Evolutionary conservation across 345 rosid species (phyloP).

Genomic region (Boechera divaricarpa): DNA sequence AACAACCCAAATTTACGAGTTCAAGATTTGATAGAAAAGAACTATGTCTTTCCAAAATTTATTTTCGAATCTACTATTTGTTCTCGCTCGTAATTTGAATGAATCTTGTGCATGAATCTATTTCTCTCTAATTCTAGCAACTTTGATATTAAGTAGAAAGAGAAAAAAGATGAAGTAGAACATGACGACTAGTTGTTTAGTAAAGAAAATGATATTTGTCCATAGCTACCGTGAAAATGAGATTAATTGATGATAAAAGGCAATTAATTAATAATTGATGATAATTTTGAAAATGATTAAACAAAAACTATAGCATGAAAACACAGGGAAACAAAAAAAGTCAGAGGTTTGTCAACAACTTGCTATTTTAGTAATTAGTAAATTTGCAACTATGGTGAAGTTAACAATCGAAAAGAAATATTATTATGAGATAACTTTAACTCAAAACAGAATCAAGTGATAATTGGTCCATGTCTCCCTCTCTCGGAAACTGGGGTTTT

Average conservation of each 20-base stretch:
- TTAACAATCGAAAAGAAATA: not conserved
- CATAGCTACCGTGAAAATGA: not conserved
- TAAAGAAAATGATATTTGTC: not conserved
- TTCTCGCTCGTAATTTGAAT: not conserved
- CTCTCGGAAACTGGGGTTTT: constrained; percentile 21
- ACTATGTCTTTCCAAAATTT: too few species aligned
- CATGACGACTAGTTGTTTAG: not conserved
- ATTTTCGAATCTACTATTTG: not conserved
- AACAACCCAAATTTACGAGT: not conserved
- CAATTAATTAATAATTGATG: not conserved
- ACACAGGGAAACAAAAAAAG: not conserved
- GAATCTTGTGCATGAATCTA: not conserved
- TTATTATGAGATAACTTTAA: not conserved
- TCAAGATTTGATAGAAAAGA: too few species aligned
- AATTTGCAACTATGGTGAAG: constrained; percentile 14
- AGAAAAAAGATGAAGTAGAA: not conserved
- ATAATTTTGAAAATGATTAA: not conserved
- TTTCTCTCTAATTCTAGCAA: not conserved
- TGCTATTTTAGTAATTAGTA: constrained; percentile 7
- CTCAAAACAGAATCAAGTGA: constrained; percentile 28
- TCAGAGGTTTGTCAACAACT: constrained; percentile 12
- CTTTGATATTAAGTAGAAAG: not conserved
- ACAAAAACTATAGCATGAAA: not conserved
- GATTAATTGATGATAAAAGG: not conserved
- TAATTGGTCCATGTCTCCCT: constrained; percentile 41